A percentile compares a stretch with the other conserved stretches of the same genome.
Evolutionary conservation across 371 early-diverging fungal genomes (phyloP).

Genomic region (Mucor saturninus): DNA sequence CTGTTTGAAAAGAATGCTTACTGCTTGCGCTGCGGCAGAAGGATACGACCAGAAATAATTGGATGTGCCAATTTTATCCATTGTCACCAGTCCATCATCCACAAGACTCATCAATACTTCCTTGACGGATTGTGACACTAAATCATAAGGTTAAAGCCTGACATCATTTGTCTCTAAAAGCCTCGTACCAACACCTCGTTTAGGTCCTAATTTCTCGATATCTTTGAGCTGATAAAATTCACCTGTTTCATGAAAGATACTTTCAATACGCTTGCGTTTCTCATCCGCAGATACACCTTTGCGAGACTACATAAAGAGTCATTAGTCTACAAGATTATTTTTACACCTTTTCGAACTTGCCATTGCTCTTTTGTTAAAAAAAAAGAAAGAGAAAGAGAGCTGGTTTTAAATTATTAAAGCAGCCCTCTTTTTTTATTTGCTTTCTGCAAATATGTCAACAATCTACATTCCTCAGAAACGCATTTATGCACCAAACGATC

Average conservation of each 20-base stretch:
- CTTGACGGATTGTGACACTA: conserved; percentile 86
- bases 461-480: conserved; percentile 41
- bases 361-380: neutral
- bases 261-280: conserved; percentile 78
- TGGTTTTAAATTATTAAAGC: no score
- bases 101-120: conserved; percentile 90
- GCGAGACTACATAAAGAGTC: conserved; percentile 23
- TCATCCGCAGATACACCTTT: conserved; percentile 76
- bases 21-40: conserved; percentile 69
- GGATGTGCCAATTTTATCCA: conserved; percentile 93
- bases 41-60: conserved; percentile 96
- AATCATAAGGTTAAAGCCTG: neutral
- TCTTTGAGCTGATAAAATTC: conserved; percentile 87
- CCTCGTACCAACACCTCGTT: conserved; percentile 84
- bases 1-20: conserved; percentile 22
- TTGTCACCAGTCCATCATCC: conserved; percentile 85
- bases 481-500: conserved; percentile 40
- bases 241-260: conserved; percentile 79
- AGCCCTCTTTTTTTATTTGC: no score
- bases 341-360: neutral
- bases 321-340: neutral
- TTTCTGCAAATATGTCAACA: conserved; percentile 19
- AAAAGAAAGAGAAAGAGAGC: neutral
- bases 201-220: conserved; percentile 88
- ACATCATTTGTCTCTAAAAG: neutral